These are phyloP conservation scores for Angomonas ambiguus DNA, from an alignment of 208 protist genomes.

Conservation along the genomic window DNA sequence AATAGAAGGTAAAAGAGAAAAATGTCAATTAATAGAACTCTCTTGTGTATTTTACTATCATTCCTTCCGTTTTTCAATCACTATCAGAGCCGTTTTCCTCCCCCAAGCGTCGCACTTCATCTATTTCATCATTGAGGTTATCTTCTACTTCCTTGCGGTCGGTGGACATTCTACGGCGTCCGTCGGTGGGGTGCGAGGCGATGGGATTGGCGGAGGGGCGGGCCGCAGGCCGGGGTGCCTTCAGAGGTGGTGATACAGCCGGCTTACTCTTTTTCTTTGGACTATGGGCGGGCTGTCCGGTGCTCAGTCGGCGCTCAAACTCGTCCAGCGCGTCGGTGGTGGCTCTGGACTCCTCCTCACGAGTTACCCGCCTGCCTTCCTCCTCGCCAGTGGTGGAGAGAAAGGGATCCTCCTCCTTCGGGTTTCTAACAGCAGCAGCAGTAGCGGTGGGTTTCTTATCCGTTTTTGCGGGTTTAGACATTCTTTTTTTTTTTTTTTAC, in stretches of 20 bases:
- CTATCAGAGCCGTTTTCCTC: neutral
- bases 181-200: neutral
- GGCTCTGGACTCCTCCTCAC: neutral
- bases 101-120: neutral
- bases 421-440: neutral
- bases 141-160: neutral
- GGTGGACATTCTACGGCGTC: neutral
- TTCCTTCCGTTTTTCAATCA: neutral
- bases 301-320: slow-evolving; percentile 3
- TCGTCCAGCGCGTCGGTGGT: neutral
- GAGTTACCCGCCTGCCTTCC: neutral
- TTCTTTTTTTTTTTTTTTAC: neutral
- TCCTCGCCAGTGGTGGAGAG: neutral
- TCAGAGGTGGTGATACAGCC: neutral
- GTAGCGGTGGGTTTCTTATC: neutral
- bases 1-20: too few species aligned
- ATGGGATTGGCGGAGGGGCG: neutral
- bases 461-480: neutral
- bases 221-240: neutral
- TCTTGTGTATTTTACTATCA: too few species aligned
- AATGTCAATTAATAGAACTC: too few species aligned
- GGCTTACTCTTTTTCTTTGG: neutral
- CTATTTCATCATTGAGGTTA: neutral
- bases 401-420: neutral
- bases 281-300: slow-evolving; percentile 3